Evolutionary conservation across 371 early-diverging fungal genomes (phyloP).

Genomic region (Circinella minor): DNA sequence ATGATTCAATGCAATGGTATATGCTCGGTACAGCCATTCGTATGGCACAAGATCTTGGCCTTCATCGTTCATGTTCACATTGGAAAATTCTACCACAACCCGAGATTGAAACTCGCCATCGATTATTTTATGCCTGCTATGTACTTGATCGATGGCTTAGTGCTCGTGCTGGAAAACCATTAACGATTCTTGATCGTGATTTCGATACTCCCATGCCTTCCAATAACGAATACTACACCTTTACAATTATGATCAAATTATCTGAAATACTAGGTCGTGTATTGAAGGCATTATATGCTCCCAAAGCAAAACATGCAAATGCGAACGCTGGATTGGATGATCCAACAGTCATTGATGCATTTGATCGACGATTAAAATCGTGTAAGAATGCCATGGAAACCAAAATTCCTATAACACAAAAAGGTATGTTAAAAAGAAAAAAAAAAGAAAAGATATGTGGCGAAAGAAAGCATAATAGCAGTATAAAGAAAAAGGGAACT

Average conservation of each 20-base stretch:
- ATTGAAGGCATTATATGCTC: conserved; percentile 49
- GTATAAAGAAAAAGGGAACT: no score
- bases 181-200: conserved; percentile 55
- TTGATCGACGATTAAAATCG: conserved; percentile 43
- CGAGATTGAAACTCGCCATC: conserved; percentile 64
- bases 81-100: conserved; percentile 51
- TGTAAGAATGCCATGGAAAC: conserved; percentile 38
- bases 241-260: conserved; percentile 40
- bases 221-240: conserved; percentile 30
- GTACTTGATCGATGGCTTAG: conserved; percentile 61
- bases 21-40: conserved; percentile 67
- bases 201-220: conserved; percentile 44
- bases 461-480: no score
- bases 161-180: conserved; percentile 52
- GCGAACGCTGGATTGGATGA: conserved; percentile 48
- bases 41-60: conserved; percentile 71
- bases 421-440: conserved; percentile 28
- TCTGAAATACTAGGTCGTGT: conserved; percentile 51
- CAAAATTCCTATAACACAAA: conserved; percentile 34
- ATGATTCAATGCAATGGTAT: conserved; percentile 58
- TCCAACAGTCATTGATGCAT: conserved; percentile 43
- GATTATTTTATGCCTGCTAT: conserved; percentile 69
- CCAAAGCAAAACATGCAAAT: conserved; percentile 46
- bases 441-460: not conserved
- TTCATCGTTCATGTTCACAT: conserved; percentile 63